Evolutionary conservation across 176 grass and related monocot genomes (phyloP), one percentile per base, ranked within the genome.

Genomic region (Rhipidocladum racemiflorum): DNA sequence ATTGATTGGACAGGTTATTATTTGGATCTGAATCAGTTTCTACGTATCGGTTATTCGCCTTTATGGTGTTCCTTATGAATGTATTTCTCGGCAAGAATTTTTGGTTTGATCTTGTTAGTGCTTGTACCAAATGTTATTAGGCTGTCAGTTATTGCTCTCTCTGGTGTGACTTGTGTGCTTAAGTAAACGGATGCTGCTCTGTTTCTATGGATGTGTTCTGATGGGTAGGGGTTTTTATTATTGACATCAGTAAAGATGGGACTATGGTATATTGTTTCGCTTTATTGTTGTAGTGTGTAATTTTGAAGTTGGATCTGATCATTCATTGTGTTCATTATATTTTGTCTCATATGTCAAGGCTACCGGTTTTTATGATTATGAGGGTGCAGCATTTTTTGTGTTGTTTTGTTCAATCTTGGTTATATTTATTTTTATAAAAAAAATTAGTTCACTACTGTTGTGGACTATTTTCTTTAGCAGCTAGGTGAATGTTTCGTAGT

Each of bases 21-120:
- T 65, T 65, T 80, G 25, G 64, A 65, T 51, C 65, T 87, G 18
- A 30, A 83, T 60, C 42, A 70, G 24, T 83, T 21, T 82, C 0
- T 57, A 36, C 28, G 28, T 39, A 39, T 54, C 39, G 20, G 6
- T 34, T 3, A 50, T 82, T 6, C 7, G 0, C 59, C 21, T 44
- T 36, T 75, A 35, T 21, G 3, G 20, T 1, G 30, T 54, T 17
- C 32, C 3, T 28, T 60, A 29, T 48, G 4, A 21, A 63, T 53
- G 42, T 28, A 23, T 25, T 44, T 67, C 27, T 36, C 9, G 51
- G 6, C 3, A 18, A 14, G 5, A 35, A n/a, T 45, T 63, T 49
- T 2, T 5, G 5, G 4, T 66, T 80, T 50, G 16, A 12, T 61
- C 14, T 46, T 75, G 50, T 40, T 34, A 59, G 4, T 57, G 4